These are phyloP conservation scores for Colletotrichum magnum DNA, from an alignment of 2,329 filamentous ascomycete species.

Conservation along the genomic window DNA sequence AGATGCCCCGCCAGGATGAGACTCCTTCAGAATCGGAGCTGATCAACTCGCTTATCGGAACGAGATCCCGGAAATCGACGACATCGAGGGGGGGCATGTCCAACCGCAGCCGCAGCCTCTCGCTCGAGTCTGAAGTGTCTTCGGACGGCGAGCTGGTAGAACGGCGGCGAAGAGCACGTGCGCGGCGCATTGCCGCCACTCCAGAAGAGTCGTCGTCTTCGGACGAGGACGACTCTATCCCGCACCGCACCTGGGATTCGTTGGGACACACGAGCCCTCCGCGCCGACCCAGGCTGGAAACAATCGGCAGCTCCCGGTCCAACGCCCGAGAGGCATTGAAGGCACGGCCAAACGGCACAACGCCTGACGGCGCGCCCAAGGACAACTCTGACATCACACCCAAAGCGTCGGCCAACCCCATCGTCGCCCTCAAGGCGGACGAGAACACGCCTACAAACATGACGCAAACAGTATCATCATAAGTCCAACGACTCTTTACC, in stretches of 20 bases:
- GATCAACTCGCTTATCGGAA: conserved; percentile 57
- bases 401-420: conserved; percentile 36
- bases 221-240: conserved; percentile 46
- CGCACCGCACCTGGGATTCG: conserved; percentile 43
- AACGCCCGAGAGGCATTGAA: conserved; percentile 47
- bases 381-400: conserved; percentile 37
- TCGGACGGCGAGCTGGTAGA: conserved; percentile 41
- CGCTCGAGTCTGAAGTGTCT: conserved; percentile 52
- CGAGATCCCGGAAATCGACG: conserved; percentile 37
- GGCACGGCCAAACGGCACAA: conserved; percentile 41
- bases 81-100: conserved; percentile 45
- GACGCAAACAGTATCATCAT: conserved; percentile 16
- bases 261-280: conserved; percentile 50
- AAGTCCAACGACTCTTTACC: background rate
- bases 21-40: conserved; percentile 58
- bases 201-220: conserved; percentile 47
- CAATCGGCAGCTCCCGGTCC: conserved; percentile 60
- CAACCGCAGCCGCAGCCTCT: conserved; percentile 54
- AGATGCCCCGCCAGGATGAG: conserved; percentile 47
- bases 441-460: conserved; percentile 31
- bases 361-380: conserved; percentile 10
- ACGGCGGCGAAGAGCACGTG: conserved; percentile 30
- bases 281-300: conserved; percentile 61
- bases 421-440: conserved; percentile 12
- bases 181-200: conserved; percentile 41